A percentile compares a stretch with the other conserved stretches of the same genome.
Evolutionary conservation across 345 rosid species (phyloP).

Genomic region (Erodium maritimum): DNA sequence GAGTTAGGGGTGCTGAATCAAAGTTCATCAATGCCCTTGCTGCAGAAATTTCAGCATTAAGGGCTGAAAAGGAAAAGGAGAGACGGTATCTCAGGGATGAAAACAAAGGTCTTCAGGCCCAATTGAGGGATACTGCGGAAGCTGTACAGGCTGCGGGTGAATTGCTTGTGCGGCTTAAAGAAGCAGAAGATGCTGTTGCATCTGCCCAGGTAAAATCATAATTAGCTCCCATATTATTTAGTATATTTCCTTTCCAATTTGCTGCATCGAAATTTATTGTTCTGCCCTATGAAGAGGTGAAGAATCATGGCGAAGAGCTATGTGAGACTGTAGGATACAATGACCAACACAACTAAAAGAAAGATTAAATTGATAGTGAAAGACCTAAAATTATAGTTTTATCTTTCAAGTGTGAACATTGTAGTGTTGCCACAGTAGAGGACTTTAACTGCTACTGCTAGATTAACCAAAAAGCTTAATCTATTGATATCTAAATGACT

Average conservation of each 20-base stretch:
- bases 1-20: constrained; percentile 88
- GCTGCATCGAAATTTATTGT: background rate
- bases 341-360: too few species aligned
- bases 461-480: too few species aligned
- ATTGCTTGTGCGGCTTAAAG: constrained; percentile 84
- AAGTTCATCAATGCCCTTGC: constrained; percentile 90
- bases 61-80: constrained; percentile 76
- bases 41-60: constrained; percentile 79
- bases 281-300: background rate
- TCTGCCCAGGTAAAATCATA: constrained; percentile 43
- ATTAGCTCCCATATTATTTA: background rate
- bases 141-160: constrained; percentile 98
- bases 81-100: constrained; percentile 76
- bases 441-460: too few species aligned
- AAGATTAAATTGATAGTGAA: too few species aligned
- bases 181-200: constrained; percentile 78
- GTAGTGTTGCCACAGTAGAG: too few species aligned
- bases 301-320: too few species aligned
- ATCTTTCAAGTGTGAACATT: too few species aligned
- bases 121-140: constrained; percentile 87
- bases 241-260: constrained; percentile 2
- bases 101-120: constrained; percentile 77
- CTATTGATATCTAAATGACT: too few species aligned
- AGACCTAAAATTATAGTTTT: too few species aligned
- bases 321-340: too few species aligned